Base-by-base conservation (phyloP, 2,329 filamentous ascomycete genomes). In the Trichophyton mentagrophytes region DNA sequence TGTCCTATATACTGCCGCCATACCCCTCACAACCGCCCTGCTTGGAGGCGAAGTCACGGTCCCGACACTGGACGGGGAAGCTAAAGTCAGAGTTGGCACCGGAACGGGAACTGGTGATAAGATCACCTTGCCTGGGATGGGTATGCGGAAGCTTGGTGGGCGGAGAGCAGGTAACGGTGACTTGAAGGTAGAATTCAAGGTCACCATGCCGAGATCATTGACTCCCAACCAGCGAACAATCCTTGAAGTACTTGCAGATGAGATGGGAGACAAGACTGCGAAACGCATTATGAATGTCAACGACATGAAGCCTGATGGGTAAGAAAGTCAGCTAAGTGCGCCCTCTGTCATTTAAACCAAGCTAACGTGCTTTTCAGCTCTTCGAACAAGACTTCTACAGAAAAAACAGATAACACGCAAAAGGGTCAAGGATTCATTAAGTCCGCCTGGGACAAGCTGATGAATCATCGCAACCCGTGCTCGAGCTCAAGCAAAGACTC, bases 151-250 rank as follows among this genome's bases (percentile, higher is more conserved):
- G 68, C 80, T 99, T 9, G 80, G 82, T 64, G 80, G 82, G 17
- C 82, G 89, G 56, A 27, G 85, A 61, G 83, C 80, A 36, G 71
- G 71, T 60, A 69, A 65, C 36, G 93, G 93, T 65, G 93, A 99
- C 70, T 77, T 99, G 63, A 87, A 85, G 71, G 90, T 99, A 5
- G 92, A 99, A 73, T 99, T 96, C 81, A 90, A 90, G 73, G 89
- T 99, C 53, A 79, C 83, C 60, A 96, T 97, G 89, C 93, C 93
- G 53, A 97, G 96, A 76, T 96, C 92, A 69, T 80, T 99, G 65
- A 90, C 83, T 60, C 83, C 87, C 53, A 97, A 96, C 76, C 91
- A 99, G 78, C 83, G 93, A 60, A 95, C 89, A 0, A 88, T 99
- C 62, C 77, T 95, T 51, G 93, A 99, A 77, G 92, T 97, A 84